Percentiles rank a stretch among this genome's conserved stretches.
Conservation (phyloP, 345 rosid genomes). For the Eucalyptus albens region DNA sequence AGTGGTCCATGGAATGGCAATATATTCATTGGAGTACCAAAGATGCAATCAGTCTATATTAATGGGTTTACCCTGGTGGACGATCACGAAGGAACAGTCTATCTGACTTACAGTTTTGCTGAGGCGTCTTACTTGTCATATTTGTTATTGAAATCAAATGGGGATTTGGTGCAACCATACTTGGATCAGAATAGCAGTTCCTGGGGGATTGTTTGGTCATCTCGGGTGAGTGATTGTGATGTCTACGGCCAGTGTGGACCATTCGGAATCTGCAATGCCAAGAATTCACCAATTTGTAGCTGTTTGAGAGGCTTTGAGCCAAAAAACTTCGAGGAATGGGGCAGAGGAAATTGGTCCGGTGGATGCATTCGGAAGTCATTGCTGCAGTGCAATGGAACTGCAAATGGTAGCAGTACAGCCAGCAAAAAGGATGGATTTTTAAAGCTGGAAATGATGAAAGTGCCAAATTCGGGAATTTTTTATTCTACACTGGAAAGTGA, state of each 20-base stretch:
- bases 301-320: constrained; percentile 5
- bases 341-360: constrained; percentile 4
- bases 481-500: not conserved
- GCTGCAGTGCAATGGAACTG: constrained; percentile 1
- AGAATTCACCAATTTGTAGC: constrained; percentile 4
- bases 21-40: not conserved
- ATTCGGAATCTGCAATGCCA: not conserved
- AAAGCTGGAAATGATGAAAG: not conserved
- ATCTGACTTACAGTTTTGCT: not conserved
- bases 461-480: not conserved
- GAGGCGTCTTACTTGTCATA: not conserved
- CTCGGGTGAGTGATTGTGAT: not conserved
- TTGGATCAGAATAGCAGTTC: not conserved
- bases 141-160: not conserved
- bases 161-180: not conserved
- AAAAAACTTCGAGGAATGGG: constrained; percentile 1
- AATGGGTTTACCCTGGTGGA: constrained; percentile 2
- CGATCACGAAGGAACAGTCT: constrained; percentile 1
- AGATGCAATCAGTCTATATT: not conserved
- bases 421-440: constrained; percentile 3
- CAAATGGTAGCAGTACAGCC: not conserved
- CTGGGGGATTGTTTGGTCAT: not conserved
- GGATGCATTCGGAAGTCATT: constrained; percentile 8
- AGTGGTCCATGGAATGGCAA: constrained; percentile 58
- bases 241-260: constrained; percentile 10